A percentile compares a stretch with the other conserved stretches of the same genome.
Conservation (phyloP, 768 basidiomycete genomes). For the Russula sp. region DNA sequence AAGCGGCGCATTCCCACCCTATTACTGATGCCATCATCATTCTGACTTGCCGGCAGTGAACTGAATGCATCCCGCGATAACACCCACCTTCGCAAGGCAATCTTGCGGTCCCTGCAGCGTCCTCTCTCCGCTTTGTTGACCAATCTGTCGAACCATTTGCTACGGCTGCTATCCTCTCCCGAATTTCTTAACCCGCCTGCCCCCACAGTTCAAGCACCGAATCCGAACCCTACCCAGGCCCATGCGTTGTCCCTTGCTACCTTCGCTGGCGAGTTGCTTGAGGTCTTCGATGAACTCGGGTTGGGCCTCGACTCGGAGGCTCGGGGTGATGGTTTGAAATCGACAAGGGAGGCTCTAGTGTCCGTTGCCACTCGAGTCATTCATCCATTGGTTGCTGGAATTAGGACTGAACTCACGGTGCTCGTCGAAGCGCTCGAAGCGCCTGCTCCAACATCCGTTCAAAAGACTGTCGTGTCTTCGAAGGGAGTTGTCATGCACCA, state of each 20-base stretch:
- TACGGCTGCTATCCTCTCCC: constrained; percentile 59
- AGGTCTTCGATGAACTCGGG: constrained; percentile 57
- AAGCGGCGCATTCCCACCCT: constrained; percentile 28
- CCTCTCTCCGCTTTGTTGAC: constrained; percentile 68
- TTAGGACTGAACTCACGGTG: constrained; percentile 54
- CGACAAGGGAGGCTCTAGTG: constrained; percentile 60
- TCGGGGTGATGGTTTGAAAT: constrained; percentile 61
- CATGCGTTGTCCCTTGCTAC: constrained; percentile 63
- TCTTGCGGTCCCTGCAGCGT: constrained; percentile 65
- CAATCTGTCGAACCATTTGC: constrained; percentile 59
- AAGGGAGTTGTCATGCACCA: constrained; percentile 32
- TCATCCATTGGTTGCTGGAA: constrained; percentile 52
- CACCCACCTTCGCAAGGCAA: constrained; percentile 57
- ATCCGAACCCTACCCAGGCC: constrained; percentile 57
- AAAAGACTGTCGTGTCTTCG: not conserved
- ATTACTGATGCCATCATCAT: not conserved
- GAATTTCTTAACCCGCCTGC: constrained; percentile 47
- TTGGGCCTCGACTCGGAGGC: constrained; percentile 54
- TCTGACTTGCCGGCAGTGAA: constrained; percentile 42
- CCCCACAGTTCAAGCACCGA: constrained; percentile 43
- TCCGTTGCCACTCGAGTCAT: constrained; percentile 61
- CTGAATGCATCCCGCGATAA: constrained; percentile 57
- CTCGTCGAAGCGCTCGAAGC: constrained; percentile 57
- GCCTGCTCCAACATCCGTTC: constrained; percentile 23
- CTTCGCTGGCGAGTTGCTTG: constrained; percentile 68